Percentiles rank a stretch among this genome's conserved stretches.
Conservation (phyloP, 176 grass and related monocot species). For the Carex littledalei region DNA sequence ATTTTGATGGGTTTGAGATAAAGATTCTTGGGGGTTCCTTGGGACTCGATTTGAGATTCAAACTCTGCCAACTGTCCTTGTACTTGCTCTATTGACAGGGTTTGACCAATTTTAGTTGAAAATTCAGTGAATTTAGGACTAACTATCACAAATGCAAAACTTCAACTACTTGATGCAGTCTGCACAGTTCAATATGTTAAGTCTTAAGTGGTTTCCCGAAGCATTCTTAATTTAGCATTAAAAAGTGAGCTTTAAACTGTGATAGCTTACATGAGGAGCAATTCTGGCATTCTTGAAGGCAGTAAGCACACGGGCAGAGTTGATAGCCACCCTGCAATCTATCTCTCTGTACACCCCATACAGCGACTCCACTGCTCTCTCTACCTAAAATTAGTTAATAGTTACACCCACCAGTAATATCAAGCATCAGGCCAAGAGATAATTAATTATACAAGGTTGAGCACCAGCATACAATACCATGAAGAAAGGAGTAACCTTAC, state of each 20-base stretch:
- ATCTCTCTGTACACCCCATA: conserved; percentile 53
- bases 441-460: not conserved
- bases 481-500: not conserved
- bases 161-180: not conserved
- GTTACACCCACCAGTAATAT: not conserved
- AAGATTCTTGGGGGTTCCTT: not conserved
- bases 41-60: not conserved
- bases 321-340: conserved; percentile 55
- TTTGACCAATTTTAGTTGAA: not conserved
- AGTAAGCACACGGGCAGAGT: conserved; percentile 65
- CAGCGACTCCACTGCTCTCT: conserved; percentile 63
- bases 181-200: not conserved
- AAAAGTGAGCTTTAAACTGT: not conserved
- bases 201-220: not conserved
- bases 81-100: not conserved
- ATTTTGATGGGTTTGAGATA: not conserved
- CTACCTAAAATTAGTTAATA: conserved; percentile 22
- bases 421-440: not conserved
- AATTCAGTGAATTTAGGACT: not conserved
- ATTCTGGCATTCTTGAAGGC: conserved; percentile 65
- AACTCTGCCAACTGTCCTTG: not conserved
- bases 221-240: not conserved
- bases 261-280: conserved; percentile 50
- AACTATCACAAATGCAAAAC: not conserved
- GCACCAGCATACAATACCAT: not conserved